Evolutionary conservation across 768 basidiomycete genomes (phyloP).

Genomic region (Fistulinella prunicolor): DNA sequence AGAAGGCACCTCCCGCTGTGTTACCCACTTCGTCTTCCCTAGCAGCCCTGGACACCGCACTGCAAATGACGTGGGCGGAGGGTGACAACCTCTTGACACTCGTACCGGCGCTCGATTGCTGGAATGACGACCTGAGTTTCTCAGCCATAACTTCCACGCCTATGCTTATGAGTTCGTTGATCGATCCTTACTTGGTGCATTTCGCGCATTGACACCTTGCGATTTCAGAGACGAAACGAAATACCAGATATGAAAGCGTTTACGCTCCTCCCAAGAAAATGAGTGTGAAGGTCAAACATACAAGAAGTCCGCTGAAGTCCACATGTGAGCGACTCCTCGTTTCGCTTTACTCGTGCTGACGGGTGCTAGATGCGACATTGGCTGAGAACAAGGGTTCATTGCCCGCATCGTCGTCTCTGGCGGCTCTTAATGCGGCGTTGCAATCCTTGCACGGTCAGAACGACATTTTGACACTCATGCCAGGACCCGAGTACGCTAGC

Average conservation of each 20-base stretch:
- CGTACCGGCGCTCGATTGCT: background rate
- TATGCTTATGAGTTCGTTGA: background rate
- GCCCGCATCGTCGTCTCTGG: constrained; percentile 4
- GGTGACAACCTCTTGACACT: constrained; percentile 5
- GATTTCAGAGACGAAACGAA: background rate
- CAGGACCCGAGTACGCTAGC: background rate
- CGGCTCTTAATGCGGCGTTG: constrained; percentile 1
- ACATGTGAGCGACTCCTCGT: constrained; percentile 8
- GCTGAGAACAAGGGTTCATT: background rate
- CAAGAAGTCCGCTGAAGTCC: constrained; percentile 1
- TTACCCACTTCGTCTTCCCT: constrained; percentile 15
- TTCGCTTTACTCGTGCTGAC: background rate
- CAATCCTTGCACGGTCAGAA: background rate
- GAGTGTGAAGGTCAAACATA: background rate
- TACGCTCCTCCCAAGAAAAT: background rate
- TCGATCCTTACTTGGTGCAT: background rate
- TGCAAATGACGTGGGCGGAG: constrained; percentile 4
- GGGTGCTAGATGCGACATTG: background rate
- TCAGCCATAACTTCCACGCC: background rate
- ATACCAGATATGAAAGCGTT: background rate
- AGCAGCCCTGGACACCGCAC: constrained; percentile 10
- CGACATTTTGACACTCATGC: background rate
- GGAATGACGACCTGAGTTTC: constrained; percentile 7
- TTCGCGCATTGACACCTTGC: background rate
- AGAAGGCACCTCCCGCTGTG: background rate